A percentile compares a stretch with the other conserved stretches of the same genome.
Conservation (phyloP, 441 rosid genomes). For the Corymbia calophylla region DNA sequence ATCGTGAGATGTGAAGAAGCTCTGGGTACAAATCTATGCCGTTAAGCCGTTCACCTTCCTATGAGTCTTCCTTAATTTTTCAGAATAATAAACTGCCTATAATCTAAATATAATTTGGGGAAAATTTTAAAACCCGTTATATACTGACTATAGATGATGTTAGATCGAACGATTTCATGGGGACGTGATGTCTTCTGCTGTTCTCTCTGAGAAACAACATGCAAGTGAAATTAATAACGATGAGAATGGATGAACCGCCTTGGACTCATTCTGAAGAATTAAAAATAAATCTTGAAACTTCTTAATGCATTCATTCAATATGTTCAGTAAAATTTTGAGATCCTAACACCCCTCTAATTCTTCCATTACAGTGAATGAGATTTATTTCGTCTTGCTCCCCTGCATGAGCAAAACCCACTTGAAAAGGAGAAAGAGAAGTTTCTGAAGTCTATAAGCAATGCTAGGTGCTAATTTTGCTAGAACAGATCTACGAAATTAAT, state of each 20-base stretch:
- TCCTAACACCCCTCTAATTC: no score
- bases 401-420: not conserved
- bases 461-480: not conserved
- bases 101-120: not conserved
- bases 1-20: not conserved
- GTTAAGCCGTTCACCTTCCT: not conserved
- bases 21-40: not conserved
- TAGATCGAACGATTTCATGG: no score
- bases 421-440: not conserved
- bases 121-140: not conserved
- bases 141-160: not conserved
- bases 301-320: no score
- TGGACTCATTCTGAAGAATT: no score
- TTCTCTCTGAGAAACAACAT: no score
- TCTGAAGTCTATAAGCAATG: not conserved
- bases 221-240: no score
- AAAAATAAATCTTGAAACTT: no score
- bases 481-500: not conserved
- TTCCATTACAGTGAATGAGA: not conserved
- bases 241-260: no score
- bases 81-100: not conserved
- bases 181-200: no score
- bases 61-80: not conserved
- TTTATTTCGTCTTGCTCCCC: not conserved
- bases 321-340: no score